Evolutionary conservation across 2,329 filamentous ascomycete genomes (phyloP), one percentile per base, ranked within the genome.

Genomic region (Seiridium unicorne): DNA sequence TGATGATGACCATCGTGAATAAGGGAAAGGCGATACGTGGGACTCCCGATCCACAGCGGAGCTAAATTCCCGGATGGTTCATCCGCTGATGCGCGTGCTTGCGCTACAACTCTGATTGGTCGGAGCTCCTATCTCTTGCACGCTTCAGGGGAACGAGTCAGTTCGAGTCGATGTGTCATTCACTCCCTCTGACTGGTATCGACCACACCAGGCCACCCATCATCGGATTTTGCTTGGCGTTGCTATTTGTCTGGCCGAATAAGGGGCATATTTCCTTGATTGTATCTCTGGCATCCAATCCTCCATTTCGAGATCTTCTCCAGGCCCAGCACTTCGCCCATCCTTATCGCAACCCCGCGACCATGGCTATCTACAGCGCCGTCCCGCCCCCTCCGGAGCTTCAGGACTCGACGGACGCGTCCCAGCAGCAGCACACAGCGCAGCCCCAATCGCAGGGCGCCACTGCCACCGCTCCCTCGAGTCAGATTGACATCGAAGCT

Each of bases 401-500:
- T 51, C 66, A 57, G 49, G 64, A 62, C 60, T 59, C 59, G 56
- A 65, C 54, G 57, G 60, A 60, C 57, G 69, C 10, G 63, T 60
- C 57, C 55, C 62, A 58, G 66, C 72, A 58, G 66, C 72, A 55
- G 44, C 62, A 53, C 8, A 6, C 47, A 18, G 34, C 49, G 13
- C 35, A 31, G 40, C 38, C 60, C 58, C 69, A 57, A 51, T 62
- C 57, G 46, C 66, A 40, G 57, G 66, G 31, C 64, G 67, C 36
- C 46, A 64, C 47, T 26, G 67, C 13, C 67, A 68, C 11, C 68
- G 61, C 65, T 57, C 63, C 70, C 44, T 67, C 72, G 3, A 67
- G 68, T 34, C 74, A 77, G 56, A 77, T 85, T 58, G 84, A 89
- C 62, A 87, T 91, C 61, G 88, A 89, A 63, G 81, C 86, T 40